Conservation (phyloP, 2,329 filamentous ascomycete species). For the Ampelomyces quisqualis region DNA sequence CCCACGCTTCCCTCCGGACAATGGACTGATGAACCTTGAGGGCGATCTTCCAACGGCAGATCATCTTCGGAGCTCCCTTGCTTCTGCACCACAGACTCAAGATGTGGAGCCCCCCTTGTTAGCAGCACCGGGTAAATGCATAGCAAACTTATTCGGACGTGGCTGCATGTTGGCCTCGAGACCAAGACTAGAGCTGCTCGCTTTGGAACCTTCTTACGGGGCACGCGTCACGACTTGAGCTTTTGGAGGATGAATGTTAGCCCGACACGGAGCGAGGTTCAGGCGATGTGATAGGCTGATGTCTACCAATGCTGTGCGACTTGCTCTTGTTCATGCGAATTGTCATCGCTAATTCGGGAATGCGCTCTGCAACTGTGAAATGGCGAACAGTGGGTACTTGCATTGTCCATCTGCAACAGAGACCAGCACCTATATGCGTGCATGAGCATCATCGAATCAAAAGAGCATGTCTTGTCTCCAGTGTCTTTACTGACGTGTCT, state of each 20-base stretch:
- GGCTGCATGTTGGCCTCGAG: constrained; percentile 13
- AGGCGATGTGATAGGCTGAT: background rate
- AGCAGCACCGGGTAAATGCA: constrained; percentile 21
- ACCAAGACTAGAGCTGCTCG: constrained; percentile 5
- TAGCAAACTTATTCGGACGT: constrained; percentile 9
- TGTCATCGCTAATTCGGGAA: background rate
- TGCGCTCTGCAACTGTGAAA: background rate
- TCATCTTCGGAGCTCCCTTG: constrained; percentile 5
- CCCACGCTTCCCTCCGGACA: constrained; percentile 8
- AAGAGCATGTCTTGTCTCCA: constrained; percentile 9
- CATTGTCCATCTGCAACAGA: constrained; percentile 11
- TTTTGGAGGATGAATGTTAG: constrained; percentile 22
- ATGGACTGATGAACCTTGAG: constrained; percentile 10
- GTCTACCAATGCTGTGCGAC: background rate
- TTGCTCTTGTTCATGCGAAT: constrained; percentile 3
- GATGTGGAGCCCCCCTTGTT: constrained; percentile 1
- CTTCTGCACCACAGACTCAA: too few species aligned
- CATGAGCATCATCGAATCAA: constrained; percentile 30
- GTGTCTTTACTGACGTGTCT: constrained; percentile 1
- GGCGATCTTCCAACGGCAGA: constrained; percentile 12
- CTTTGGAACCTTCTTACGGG: constrained; percentile 6
- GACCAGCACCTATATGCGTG: constrained; percentile 19
- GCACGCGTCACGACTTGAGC: constrained; percentile 10
- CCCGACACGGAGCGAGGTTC: constrained; percentile 1
- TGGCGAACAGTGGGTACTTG: background rate